A percentile compares a stretch with the other conserved stretches of the same genome.
Evolutionary conservation across 345 rosid species (phyloP).

Genomic region (Acer negundo): DNA sequence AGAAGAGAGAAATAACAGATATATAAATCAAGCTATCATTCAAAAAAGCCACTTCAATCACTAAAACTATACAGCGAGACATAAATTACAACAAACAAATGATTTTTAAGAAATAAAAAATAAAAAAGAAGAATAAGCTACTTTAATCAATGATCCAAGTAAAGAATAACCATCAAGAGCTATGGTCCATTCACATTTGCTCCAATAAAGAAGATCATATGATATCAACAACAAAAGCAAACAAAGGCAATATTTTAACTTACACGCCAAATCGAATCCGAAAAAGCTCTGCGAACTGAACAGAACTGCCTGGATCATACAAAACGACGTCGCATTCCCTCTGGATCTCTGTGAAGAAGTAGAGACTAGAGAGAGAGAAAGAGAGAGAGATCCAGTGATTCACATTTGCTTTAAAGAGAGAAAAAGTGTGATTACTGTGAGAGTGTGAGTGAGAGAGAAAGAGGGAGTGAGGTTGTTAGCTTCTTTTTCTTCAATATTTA

Average conservation of each 20-base stretch:
- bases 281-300: neutral
- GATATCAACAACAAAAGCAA: neutral
- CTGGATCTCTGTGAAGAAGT: conserved; percentile 3
- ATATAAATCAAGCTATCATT: neutral
- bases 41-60: conserved; percentile 21
- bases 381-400: neutral
- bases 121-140: neutral
- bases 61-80: neutral
- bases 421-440: conserved; percentile 16
- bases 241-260: conserved; percentile 22
- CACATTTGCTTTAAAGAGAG: conserved; percentile 23
- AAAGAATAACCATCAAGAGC: conserved; percentile 38
- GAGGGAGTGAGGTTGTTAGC: conserved; percentile 27
- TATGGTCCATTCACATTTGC: conserved; percentile 19
- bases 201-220: conserved; percentile 15
- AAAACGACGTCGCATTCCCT: conserved; percentile 9
- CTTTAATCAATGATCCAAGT: conserved; percentile 37
- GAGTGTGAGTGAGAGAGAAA: conserved; percentile 15
- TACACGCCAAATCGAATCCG: conserved; percentile 34
- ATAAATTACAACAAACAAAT: neutral
- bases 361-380: neutral
- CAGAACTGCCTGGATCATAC: neutral
- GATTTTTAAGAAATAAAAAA: neutral
- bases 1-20: conserved; percentile 2
- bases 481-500: conserved; percentile 10